Percentiles rank a stretch among this genome's conserved stretches.
These are phyloP conservation scores for Aspergillus aculeatinus DNA, from an alignment of 2,329 filamentous ascomycete species.

Conservation along the genomic window DNA sequence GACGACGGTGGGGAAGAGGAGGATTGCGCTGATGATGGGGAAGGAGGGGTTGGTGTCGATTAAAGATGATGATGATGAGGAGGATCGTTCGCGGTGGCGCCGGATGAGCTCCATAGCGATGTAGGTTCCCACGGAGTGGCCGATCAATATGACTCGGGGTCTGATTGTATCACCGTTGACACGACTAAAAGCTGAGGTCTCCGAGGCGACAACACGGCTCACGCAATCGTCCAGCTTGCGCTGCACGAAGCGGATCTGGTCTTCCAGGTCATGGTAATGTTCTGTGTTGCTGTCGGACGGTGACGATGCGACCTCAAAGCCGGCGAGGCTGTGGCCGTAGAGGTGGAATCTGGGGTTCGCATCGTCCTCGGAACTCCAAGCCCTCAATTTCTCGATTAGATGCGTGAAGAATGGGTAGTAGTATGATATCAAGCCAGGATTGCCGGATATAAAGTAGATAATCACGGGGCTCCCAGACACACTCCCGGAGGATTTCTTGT, in stretches of 20 bases:
- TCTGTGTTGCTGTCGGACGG: neutral
- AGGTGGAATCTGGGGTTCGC: constrained; percentile 21
- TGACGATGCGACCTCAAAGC: constrained; percentile 29
- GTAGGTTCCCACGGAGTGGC: constrained; percentile 73
- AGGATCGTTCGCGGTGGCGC: constrained; percentile 47
- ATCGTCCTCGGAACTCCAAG: neutral
- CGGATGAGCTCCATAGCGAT: constrained; percentile 68
- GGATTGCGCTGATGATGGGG: constrained; percentile 53
- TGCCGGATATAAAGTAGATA: constrained; percentile 52
- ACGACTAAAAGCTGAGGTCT: neutral
- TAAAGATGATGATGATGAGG: neutral
- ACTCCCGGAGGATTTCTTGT: neutral
- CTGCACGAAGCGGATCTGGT: constrained; percentile 53
- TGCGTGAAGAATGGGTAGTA: constrained; percentile 46
- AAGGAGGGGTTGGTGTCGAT: constrained; percentile 22
- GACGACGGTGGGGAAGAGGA: constrained; percentile 74
- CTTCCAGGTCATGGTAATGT: constrained; percentile 41
- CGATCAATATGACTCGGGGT: constrained; percentile 61
- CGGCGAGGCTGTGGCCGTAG: constrained; percentile 37
- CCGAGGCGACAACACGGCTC: neutral
- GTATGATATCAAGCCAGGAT: constrained; percentile 52
- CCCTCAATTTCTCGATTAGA: constrained; percentile 27
- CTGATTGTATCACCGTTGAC: neutral
- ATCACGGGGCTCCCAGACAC: constrained; percentile 19
- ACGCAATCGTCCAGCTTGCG: constrained; percentile 44